phyloP scores from a whole-genome alignment of 768 basidiomycete genomes.

The Rhizopogon rudus region DNA sequence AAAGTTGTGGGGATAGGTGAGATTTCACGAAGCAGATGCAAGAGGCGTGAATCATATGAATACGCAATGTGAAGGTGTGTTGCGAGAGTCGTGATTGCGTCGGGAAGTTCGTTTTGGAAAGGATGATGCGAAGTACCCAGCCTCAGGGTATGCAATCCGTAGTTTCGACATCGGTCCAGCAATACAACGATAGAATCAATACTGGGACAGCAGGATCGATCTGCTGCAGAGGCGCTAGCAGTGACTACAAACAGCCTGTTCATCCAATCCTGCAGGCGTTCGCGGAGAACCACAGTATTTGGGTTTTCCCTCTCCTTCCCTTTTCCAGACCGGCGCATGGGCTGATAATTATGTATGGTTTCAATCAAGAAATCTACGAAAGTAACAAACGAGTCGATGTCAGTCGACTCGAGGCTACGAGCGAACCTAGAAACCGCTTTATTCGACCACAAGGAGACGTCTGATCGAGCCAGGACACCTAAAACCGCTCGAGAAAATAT shows the following conservation, averaged over 20 bases:
- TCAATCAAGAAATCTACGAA: slow-evolving; percentile 26
- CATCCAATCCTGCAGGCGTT: slow-evolving; percentile 21
- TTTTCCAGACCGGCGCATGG: not conserved
- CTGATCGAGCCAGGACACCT: slow-evolving; percentile 13
- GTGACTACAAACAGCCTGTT: slow-evolving; percentile 10
- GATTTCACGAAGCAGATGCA: slow-evolving; percentile 20
- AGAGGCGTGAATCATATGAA: slow-evolving; percentile 9
- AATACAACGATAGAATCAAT: slow-evolving; percentile 17
- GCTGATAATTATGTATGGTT: not conserved
- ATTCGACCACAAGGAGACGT: slow-evolving; percentile 36
- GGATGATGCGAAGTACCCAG: not conserved
- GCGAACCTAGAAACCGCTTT: slow-evolving; percentile 35
- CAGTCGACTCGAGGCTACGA: slow-evolving; percentile 22
- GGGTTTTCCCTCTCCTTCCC: not conserved
- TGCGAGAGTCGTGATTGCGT: slow-evolving; percentile 19
- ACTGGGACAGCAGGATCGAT: not conserved
- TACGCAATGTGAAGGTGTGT: slow-evolving; percentile 14
- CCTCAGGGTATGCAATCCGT: slow-evolving; percentile 15
- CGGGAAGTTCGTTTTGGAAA: slow-evolving; percentile 15
- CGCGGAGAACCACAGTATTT: not conserved
- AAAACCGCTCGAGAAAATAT: slow-evolving; percentile 20
- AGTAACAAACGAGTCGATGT: slow-evolving; percentile 29
- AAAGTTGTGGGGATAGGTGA: slow-evolving; percentile 28
- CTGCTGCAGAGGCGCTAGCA: not conserved
- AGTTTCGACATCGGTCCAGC: slow-evolving; percentile 16